A percentile compares a stretch with the other conserved stretches of the same genome.
phyloP scores from a whole-genome alignment of 345 rosid genomes.

The Pistacia integerrima region DNA sequence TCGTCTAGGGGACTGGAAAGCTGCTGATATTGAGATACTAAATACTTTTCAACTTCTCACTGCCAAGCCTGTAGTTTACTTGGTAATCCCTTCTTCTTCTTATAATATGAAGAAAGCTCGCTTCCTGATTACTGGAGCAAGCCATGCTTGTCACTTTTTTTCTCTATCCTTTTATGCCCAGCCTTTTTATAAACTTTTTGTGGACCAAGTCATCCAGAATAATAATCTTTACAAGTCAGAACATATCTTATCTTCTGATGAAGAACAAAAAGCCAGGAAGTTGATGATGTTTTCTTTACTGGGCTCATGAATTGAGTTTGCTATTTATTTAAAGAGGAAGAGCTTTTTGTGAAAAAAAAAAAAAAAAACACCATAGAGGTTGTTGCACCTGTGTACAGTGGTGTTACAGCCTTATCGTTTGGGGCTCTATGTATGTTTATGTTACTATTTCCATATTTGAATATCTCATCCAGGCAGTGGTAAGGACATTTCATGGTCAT shows the following conservation, averaged over 20 bases:
- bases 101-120: not conserved
- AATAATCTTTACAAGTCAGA: not conserved
- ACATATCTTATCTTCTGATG: not conserved
- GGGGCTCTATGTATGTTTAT: not conserved
- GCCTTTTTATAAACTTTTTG: not conserved
- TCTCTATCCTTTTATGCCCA: not conserved
- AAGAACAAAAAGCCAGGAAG: not conserved
- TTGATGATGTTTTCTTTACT: not conserved
- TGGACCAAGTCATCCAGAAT: not conserved
- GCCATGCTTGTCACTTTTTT: not conserved
- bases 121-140: not conserved
- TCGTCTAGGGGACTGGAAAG: conserved; percentile 96
- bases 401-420: not conserved
- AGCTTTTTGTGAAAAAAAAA: not conserved
- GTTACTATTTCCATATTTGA: not conserved
- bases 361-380: not conserved
- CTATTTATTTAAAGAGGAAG: not conserved
- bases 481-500: not conserved
- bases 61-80: conserved; percentile 96
- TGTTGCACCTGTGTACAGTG: not conserved
- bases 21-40: conserved; percentile 90
- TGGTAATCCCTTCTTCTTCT: conserved; percentile 45
- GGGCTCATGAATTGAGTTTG: not conserved
- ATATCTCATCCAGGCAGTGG: not conserved
- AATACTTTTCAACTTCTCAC: conserved; percentile 94